Evolutionary conservation across 805 yeast species (phyloP), one percentile per base, ranked within the genome.

Genomic region (Metschnikowia matae): DNA sequence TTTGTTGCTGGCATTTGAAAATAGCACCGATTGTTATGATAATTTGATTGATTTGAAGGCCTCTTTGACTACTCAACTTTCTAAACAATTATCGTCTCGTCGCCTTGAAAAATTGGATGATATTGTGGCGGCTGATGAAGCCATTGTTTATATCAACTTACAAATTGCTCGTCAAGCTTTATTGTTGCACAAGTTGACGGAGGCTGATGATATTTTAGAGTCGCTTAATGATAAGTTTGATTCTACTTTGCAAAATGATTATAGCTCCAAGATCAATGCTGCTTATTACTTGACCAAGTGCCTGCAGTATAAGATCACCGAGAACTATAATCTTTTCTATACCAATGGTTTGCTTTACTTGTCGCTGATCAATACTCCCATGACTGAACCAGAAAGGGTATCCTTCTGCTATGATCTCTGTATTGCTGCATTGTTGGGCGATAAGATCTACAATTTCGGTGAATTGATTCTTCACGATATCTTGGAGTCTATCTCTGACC

Each of bases 391-490:
- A 67, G 40, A 53, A 57, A 47, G 65, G 48, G 65, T 74, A 49
- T 87, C 89, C 1, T 60, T 73, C 47, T 71, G 76, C 54, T 82
- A 83, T 61, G 96, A 92, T 57, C 79, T 92, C 58, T 79, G 92
- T 52, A 76, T 89, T 42, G 84, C 96, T 32, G 98, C 97, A 0
- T 73, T 94, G 52, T 76, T 92, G 59, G 98, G 97, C 44, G 96
- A 90, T 63, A 84, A 81, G 62, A 88, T 92, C 59, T 94, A 89
- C 75, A 94, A 92, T 71, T 94, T 94, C 68, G 98, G 98, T 46
- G 99, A 94, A 70, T 79, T 94, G 55, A 78, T 94, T 53, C 82
- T 90, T 66, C 98, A 92, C 68, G 96, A 94, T 40, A 83, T 92
- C 43, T 79, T 90, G 67, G 64, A 72, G 39, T 67, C 74, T 37